Base-by-base conservation (phyloP, 2,329 filamentous ascomycete species). In the Whalleya microplaca region DNA sequence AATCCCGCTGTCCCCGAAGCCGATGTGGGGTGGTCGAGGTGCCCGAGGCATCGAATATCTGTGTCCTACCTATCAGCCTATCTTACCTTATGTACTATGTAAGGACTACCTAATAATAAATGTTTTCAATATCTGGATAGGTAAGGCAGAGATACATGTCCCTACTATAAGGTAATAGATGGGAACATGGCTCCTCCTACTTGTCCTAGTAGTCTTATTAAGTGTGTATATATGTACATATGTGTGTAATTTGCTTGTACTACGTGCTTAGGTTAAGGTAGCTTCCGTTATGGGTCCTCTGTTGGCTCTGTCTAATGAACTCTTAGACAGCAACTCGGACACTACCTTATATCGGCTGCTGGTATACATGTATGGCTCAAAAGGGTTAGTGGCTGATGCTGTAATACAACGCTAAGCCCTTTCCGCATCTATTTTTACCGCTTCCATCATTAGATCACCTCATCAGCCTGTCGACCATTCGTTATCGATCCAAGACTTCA, bases 71-170 rank as follows among this genome's bases (percentile, higher is more conserved):
- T n/a, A n/a, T n/a, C n/a, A n/a, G n/a, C n/a, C n/a, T n/a, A n/a
- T n/a, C n/a, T n/a, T n/a, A n/a, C n/a, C n/a, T n/a, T n/a, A n/a
- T n/a, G n/a, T n/a, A 60, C 48, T 43, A 41, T 54, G 51, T 60
- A 55, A 45, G 52, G 54, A n/a, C n/a, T n/a, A n/a, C n/a, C n/a
- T n/a, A n/a, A n/a, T n/a, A n/a, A n/a, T n/a, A n/a, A n/a, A 50
- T 41, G 55, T 47, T 49, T 51, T 45, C 21, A 49, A 21, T 12
- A 53, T 49, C 29, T 51, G 52, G 23, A 58, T 49, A 60, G 54
- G 23, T 27, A 27, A 4, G 23, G n/a, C n/a, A n/a, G 4, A 27
- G 23, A 27, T 27, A 27, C 4, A 27, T 27, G 9, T 9, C 23
- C 9, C 23, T 27, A 27, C n/a, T n/a, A n/a, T n/a, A n/a, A n/a